Evolutionary conservation across 768 basidiomycete species (phyloP), one percentile per base, ranked within the genome.

Genomic region (Collybia sordida): DNA sequence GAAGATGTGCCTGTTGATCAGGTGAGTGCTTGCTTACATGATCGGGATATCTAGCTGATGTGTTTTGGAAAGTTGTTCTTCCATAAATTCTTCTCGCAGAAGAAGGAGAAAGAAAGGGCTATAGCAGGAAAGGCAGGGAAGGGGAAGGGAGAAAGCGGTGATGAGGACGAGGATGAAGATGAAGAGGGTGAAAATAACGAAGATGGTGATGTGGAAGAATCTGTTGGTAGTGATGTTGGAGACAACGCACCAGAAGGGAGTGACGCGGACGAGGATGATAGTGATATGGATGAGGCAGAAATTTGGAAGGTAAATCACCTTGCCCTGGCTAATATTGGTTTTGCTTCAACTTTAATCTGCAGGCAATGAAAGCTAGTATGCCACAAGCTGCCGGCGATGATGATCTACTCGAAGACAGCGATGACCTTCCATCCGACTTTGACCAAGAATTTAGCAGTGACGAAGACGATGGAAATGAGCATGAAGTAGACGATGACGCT

Each of bases 361-460:
- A 97, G 93, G 93, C 82, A 0, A 95, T 96, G 91, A 83, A 91
- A 75, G 81, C 83, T n/a, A 81, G 83, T 2, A 86, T 95, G 81
- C 91, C 90, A 2, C 78, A 73, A 50, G 74, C 72, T 17, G 63
- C 63, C 3, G 82, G 74, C 9, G 82, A 81, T 15, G 78, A 71
- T 18, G 71, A 71, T 15, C 64, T 77, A 21, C 50, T 73, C 46
- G 72, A 73, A 3, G 74, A 72, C 28, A 69, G 64, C 27, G 75
- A 69, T 6, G 62, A 65, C 12, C 52, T 59, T 37, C 58, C 59
- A 8, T 63, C 61, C 23, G 69, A 63, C 40, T 64, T 60, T 15
- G 66, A 65, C 42, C 62, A 62, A 15, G 64, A 68, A 24, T 65
- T 64, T 25, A 69, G 65, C 1, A 67, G 67, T 12, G 62, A 65